Conservation (phyloP, 345 rosid species). For the Noccaea caerulescens region DNA sequence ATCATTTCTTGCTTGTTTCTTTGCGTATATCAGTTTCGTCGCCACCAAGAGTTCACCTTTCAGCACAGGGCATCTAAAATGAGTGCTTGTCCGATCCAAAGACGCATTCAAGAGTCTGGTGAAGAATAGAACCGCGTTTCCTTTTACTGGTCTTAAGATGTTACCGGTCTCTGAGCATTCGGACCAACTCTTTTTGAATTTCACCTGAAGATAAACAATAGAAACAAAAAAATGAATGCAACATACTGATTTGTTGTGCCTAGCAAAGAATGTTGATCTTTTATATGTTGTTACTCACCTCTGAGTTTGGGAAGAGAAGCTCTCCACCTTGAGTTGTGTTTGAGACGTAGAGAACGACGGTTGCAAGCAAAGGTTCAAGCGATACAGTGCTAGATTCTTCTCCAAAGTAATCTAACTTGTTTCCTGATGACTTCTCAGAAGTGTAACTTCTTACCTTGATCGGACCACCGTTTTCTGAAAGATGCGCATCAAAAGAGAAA, state of each 20-base stretch:
- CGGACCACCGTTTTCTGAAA: constrained; percentile 62
- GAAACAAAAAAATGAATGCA: neutral
- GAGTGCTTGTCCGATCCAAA: constrained; percentile 64
- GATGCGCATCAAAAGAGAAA: constrained; percentile 18
- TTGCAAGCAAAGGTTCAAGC: constrained; percentile 63
- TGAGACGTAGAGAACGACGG: constrained; percentile 75
- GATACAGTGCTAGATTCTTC: constrained; percentile 45
- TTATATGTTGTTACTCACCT: constrained; percentile 52
- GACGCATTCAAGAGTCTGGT: constrained; percentile 53
- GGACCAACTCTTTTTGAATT: constrained; percentile 52
- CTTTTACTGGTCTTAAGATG: constrained; percentile 67
- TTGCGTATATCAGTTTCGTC: constrained; percentile 57
- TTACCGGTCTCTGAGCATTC: constrained; percentile 55
- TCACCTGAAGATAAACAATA: constrained; percentile 45
- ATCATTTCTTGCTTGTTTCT: constrained; percentile 40
- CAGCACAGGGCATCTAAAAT: constrained; percentile 76
- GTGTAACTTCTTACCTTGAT: constrained; percentile 57
- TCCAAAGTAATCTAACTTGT: constrained; percentile 57
- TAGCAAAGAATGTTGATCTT: neutral
- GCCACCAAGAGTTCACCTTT: constrained; percentile 79
- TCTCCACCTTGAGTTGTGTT: constrained; percentile 73
- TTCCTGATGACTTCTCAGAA: constrained; percentile 50
- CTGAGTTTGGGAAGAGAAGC: constrained; percentile 68
- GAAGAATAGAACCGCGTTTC: constrained; percentile 84
- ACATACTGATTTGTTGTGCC: no score